phyloP scores from a whole-genome alignment of 1,139 yeast genomes.

The Eremothecium cymbalariae region DNA sequence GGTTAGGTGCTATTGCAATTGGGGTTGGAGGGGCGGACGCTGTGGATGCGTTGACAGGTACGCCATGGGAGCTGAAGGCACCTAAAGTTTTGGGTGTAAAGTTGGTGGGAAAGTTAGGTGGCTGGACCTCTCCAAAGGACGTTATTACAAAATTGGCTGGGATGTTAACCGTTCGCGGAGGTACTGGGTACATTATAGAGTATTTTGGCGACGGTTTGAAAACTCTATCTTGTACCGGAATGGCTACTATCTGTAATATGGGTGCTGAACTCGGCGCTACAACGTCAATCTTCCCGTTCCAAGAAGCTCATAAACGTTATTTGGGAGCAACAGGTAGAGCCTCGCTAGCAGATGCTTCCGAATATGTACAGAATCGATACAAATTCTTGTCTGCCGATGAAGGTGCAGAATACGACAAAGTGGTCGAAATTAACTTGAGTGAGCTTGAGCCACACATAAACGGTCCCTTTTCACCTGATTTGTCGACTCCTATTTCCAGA shows the following conservation, averaged over 20 bases:
- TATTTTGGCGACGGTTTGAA: slow-evolving; percentile 96
- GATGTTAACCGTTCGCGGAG: slow-evolving; percentile 96
- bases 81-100: slow-evolving; percentile 97
- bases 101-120: slow-evolving; percentile 89
- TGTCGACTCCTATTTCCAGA: slow-evolving; percentile 94
- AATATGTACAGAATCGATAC: slow-evolving; percentile 58
- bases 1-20: slow-evolving; percentile 95
- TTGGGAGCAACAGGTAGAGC: slow-evolving; percentile 83
- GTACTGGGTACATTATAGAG: slow-evolving; percentile 96
- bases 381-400: slow-evolving; percentile 84
- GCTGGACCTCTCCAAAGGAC: slow-evolving; percentile 99
- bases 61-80: slow-evolving; percentile 98
- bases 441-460: slow-evolving; percentile 95
- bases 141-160: slow-evolving; percentile 94
- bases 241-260: slow-evolving; percentile 99
- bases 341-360: slow-evolving; percentile 75
- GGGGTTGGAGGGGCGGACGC: slow-evolving; percentile 99
- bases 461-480: slow-evolving; percentile 99
- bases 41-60: slow-evolving; percentile 91
- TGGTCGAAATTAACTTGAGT: slow-evolving; percentile 88
- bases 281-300: slow-evolving; percentile 96
- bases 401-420: slow-evolving; percentile 93
- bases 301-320: slow-evolving; percentile 82
- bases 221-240: slow-evolving; percentile 96
- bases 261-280: slow-evolving; percentile 99